Conservation (phyloP, 768 basidiomycete species). For the Agaricus sinodeliciosus region DNA sequence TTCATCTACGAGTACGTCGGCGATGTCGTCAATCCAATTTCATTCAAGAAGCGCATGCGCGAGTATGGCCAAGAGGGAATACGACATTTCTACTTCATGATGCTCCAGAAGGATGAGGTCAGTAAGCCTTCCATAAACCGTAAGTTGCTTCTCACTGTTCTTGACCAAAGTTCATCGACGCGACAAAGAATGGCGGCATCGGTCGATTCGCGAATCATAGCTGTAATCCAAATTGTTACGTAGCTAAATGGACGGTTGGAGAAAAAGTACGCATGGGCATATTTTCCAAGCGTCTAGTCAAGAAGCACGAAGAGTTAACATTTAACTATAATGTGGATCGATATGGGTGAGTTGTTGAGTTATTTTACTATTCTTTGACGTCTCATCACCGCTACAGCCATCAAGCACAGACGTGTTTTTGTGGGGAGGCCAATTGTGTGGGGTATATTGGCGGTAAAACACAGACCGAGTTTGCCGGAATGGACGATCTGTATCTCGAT, state of each 20-base stretch:
- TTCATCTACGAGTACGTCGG: conserved; percentile 99
- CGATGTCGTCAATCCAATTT: conserved; percentile 83
- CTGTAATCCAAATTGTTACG: conserved; percentile 95
- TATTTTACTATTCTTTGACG: neutral
- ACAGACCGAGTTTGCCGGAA: conserved; percentile 89
- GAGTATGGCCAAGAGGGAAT: conserved; percentile 92
- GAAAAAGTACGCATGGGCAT: conserved; percentile 93
- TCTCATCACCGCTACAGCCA: conserved; percentile 48
- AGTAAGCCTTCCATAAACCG: conserved; percentile 16
- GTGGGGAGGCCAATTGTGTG: conserved; percentile 92
- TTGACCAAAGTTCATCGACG: conserved; percentile 80
- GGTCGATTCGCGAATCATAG: conserved; percentile 98
- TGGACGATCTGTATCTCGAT: conserved; percentile 93
- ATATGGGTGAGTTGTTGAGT: conserved; percentile 67
- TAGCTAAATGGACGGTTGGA: conserved; percentile 96
- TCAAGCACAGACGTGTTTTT: conserved; percentile 91
- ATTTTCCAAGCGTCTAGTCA: conserved; percentile 80
- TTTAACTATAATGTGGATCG: conserved; percentile 99
- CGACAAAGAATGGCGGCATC: conserved; percentile 93
- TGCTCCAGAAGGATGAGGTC: conserved; percentile 97
- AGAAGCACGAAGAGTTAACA: conserved; percentile 83
- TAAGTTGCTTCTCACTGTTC: neutral
- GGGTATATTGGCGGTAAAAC: conserved; percentile 98
- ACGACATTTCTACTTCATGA: conserved; percentile 99
- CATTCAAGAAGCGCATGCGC: conserved; percentile 91